Conservation (phyloP, 2,329 filamentous ascomycete genomes). For the Ceratocystis harringtonii region DNA sequence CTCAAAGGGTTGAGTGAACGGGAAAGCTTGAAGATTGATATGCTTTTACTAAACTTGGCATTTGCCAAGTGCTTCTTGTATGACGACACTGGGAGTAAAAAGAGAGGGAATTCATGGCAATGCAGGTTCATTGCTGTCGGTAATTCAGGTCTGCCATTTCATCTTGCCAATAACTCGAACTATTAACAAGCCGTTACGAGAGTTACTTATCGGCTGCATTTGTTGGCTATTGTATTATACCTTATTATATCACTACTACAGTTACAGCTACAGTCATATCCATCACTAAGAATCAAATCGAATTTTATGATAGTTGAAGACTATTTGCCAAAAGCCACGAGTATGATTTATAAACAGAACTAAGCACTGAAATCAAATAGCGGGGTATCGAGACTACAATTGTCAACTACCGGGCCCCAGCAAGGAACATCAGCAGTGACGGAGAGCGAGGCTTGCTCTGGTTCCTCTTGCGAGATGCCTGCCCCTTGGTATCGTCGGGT, state of each 20-base stretch:
- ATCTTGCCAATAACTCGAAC: background rate
- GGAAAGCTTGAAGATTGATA: no score
- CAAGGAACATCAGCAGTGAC: slow-evolving; percentile 41
- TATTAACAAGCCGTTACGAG: background rate
- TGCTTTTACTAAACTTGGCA: no score
- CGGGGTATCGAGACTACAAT: background rate
- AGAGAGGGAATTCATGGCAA: background rate
- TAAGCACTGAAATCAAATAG: background rate
- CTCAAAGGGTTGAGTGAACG: slow-evolving; percentile 13
- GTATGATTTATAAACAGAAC: background rate
- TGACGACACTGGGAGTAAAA: background rate
- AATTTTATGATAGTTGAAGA: background rate
- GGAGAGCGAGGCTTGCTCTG: slow-evolving; percentile 42
- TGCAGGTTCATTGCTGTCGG: background rate
- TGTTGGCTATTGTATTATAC: background rate
- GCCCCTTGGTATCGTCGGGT: slow-evolving; percentile 27
- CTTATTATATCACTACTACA: background rate
- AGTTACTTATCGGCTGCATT: background rate
- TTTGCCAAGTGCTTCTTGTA: background rate
- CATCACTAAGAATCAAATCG: background rate
- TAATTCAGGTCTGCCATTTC: background rate
- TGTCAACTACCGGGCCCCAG: slow-evolving; percentile 29
- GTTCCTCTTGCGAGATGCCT: slow-evolving; percentile 44
- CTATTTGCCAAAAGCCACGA: background rate
- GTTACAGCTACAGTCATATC: slow-evolving; percentile 6